Evolutionary conservation across 495 filamentous ascomycete genomes (phyloP), one percentile per base, ranked within the genome.

Genomic region (Friedmanniomyces endolithicus): DNA sequence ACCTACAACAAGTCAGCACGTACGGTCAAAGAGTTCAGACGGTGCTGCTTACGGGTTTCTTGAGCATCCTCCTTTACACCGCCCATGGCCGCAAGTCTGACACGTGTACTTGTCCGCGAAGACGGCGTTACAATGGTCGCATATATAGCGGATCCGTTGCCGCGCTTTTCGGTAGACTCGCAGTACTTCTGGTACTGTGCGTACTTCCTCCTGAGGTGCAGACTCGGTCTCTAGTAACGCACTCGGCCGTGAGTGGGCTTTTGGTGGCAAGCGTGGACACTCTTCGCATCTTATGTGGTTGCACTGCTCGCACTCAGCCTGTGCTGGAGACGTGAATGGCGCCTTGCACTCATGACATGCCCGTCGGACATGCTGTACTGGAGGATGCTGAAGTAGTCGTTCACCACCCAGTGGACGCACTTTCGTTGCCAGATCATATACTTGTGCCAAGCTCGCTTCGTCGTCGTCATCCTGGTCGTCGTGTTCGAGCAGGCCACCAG

Each of bases 251-350:
- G 33, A 8, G 6, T 41, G 3, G 16, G 37, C 4, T 4, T 41
- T 41, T 3, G 3, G 37, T 41, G 12, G 37, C 37, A 86, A 83
- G 33, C 90, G 72, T 12, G 87, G 89, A 70, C 90, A 95, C 55
- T 77, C 78, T 58, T 80, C 84, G 78, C 89, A 95, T 33, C 88
- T 83, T 23, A 75, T 63, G 70, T 96, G 89, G 39, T 74, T 72
- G 67, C 90, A 96, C 54, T 74, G 77, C 14, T 70, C 68, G 65
- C 89, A 95, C 22, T 53, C 46, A 29, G 59, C 59, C 34, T 56
- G 45, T 12, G 55, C 52, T 12, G 63, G 47, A 23, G 64, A 63
- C 50, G 81, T 73, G 67, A 92, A 95, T 11, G 78, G 63, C 14
- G 74, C 79, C 44, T 78, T 62, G 64, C 90, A 96, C 3, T 41